These are phyloP conservation scores for Zopfochytrium polystomum DNA, from an alignment of 371 early-diverging fungal species.

Conservation along the genomic window DNA sequence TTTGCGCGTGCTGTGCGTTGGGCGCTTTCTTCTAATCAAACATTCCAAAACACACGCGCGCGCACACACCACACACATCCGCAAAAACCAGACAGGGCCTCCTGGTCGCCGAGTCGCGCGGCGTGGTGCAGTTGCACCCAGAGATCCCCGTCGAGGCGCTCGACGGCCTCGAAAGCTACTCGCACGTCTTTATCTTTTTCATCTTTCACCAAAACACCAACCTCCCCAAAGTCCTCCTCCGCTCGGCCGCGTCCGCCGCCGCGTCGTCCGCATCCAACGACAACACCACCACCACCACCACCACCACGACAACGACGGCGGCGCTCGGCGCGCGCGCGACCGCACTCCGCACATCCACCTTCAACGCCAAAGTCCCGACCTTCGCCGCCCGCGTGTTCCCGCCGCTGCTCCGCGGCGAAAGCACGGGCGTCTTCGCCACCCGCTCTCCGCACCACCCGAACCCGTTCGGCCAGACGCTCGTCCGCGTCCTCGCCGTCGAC, in stretches of 20 bases:
- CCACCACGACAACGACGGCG: too few relatives aligned
- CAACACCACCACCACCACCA: too few relatives aligned
- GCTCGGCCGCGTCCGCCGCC: conserved; percentile 11
- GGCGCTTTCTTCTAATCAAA: neutral
- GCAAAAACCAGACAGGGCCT: conserved; percentile 26
- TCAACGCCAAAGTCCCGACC: neutral
- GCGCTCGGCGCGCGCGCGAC: too few relatives aligned
- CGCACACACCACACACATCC: too few relatives aligned
- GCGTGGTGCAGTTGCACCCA: conserved; percentile 11
- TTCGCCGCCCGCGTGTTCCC: conserved; percentile 34
- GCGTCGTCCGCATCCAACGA: neutral
- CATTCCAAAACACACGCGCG: neutral
- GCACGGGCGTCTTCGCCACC: conserved; percentile 34
- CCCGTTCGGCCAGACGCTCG: conserved; percentile 30
- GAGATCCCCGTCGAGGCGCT: conserved; percentile 32
- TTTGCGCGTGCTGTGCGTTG: too few relatives aligned
- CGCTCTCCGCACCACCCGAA: conserved; percentile 37
- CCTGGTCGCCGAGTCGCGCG: conserved; percentile 20
- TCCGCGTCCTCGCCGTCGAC: conserved; percentile 26
- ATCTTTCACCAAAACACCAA: conserved; percentile 40
- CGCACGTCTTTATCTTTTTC: conserved; percentile 32
- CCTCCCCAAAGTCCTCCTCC: conserved; percentile 25
- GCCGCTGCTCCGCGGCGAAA: conserved; percentile 29
- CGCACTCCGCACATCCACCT: neutral
- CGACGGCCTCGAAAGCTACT: conserved; percentile 26